Evolutionary conservation across 108 stramenopile species (phyloP).

Genomic region (Tribonema minus): DNA sequence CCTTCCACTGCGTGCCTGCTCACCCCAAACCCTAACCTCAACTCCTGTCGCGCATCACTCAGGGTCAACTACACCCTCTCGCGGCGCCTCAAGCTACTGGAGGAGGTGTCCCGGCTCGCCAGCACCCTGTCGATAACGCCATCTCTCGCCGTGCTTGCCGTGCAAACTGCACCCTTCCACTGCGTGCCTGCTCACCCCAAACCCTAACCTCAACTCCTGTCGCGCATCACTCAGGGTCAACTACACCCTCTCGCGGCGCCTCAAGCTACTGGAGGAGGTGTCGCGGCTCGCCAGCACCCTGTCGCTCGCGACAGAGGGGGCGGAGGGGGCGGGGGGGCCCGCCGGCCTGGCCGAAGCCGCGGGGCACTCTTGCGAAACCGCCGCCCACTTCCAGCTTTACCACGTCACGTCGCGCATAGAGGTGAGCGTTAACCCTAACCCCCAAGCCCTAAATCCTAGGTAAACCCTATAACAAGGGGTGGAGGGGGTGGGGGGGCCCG

Average conservation of each 20-base stretch:
- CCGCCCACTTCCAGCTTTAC: conserved; percentile 73
- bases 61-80: too few relatives aligned
- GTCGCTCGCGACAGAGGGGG: neutral
- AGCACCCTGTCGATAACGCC: neutral
- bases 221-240: conserved; percentile 81
- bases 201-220: too few relatives aligned
- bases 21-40: too few relatives aligned
- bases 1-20: too few relatives aligned
- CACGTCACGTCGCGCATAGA: conserved; percentile 52
- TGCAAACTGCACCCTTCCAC: too few relatives aligned
- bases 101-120: conserved; percentile 75
- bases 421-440: too few relatives aligned
- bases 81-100: conserved; percentile 71
- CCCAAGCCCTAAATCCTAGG: too few relatives aligned
- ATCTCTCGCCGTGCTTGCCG: too few relatives aligned
- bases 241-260: conserved; percentile 76
- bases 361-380: conserved; percentile 87
- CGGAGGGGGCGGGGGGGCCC: neutral
- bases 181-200: too few relatives aligned
- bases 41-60: too few relatives aligned
- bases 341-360: conserved; percentile 27
- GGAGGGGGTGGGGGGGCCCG: too few relatives aligned
- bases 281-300: conserved; percentile 60
- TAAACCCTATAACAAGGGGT: too few relatives aligned
- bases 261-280: conserved; percentile 75